A percentile compares a stretch with the other conserved stretches of the same genome.
Conservation (phyloP, 805 yeast genomes). For the Kazachstania africana region DNA sequence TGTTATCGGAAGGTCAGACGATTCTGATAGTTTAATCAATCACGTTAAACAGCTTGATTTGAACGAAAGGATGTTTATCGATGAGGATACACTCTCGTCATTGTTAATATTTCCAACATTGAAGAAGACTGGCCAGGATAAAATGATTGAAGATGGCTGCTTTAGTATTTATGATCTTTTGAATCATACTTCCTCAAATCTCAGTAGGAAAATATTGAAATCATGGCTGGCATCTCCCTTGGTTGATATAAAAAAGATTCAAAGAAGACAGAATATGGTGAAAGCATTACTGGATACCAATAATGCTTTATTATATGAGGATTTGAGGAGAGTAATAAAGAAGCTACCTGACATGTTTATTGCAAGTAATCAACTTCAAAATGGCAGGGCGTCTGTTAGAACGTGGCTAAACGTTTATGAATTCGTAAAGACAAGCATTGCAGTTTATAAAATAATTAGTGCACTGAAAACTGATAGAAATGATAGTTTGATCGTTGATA, state of each 20-base stretch:
- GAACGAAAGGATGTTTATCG: conserved; percentile 14
- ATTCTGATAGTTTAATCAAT: conserved; percentile 1
- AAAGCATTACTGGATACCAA: conserved; percentile 12
- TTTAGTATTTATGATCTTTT: conserved; percentile 12
- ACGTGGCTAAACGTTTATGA: conserved; percentile 24
- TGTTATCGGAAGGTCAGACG: not conserved
- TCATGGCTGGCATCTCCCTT: conserved; percentile 29
- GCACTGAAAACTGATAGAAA: conserved; percentile 2
- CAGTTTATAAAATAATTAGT: conserved; percentile 8
- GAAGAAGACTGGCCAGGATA: conserved; percentile 7
- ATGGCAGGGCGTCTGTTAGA: conserved; percentile 17
- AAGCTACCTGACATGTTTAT: conserved; percentile 23
- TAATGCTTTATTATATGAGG: conserved; percentile 13
- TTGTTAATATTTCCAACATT: conserved; percentile 15
- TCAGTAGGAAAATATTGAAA: conserved; percentile 23
- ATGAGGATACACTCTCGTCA: conserved; percentile 16
- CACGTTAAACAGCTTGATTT: conserved; percentile 4
- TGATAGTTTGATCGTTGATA: conserved; percentile 6
- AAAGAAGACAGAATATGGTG: conserved; percentile 23
- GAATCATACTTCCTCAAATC: conserved; percentile 18
- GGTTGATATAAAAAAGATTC: conserved; percentile 16
- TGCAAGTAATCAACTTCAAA: conserved; percentile 10
- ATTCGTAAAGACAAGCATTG: conserved; percentile 13
- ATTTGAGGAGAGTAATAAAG: conserved; percentile 13
- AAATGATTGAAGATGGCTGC: conserved; percentile 8